Evolutionary conservation across 805 yeast species (phyloP).

Genomic region (Pichia cabralensis): DNA sequence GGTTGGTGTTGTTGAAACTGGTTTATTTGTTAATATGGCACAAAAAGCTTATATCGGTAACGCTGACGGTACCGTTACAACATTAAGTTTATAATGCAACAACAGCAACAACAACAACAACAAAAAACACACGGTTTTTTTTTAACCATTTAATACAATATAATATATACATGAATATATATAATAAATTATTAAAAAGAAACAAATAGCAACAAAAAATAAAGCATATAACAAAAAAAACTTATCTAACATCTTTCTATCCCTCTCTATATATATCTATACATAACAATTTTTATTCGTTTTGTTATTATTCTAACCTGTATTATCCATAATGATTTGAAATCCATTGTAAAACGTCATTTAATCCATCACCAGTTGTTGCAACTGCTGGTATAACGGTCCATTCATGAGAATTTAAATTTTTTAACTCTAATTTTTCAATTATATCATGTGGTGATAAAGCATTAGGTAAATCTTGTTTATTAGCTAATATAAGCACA

Average conservation of each 20-base stretch:
- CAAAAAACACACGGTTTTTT: no score
- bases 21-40: conserved; percentile 71
- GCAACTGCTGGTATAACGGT: conserved; percentile 98
- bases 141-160: no score
- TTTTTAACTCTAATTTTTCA: conserved; percentile 91
- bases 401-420: conserved; percentile 98
- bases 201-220: no score
- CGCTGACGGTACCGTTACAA: conserved; percentile 46
- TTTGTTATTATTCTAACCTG: no score
- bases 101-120: no score
- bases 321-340: no score
- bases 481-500: conserved; percentile 92
- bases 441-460: conserved; percentile 98
- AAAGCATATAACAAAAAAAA: no score
- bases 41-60: conserved; percentile 84
- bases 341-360: conserved; percentile 97
- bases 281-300: no score
- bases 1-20: conserved; percentile 95
- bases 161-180: no score
- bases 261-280: no score
- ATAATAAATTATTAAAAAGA: no score
- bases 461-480: conserved; percentile 98
- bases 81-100: conserved; percentile 32
- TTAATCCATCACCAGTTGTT: conserved; percentile 96
- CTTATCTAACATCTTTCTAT: no score